Evolutionary conservation across 208 protist species (phyloP).

Genomic region (Acanthamoeba triangularis): DNA sequence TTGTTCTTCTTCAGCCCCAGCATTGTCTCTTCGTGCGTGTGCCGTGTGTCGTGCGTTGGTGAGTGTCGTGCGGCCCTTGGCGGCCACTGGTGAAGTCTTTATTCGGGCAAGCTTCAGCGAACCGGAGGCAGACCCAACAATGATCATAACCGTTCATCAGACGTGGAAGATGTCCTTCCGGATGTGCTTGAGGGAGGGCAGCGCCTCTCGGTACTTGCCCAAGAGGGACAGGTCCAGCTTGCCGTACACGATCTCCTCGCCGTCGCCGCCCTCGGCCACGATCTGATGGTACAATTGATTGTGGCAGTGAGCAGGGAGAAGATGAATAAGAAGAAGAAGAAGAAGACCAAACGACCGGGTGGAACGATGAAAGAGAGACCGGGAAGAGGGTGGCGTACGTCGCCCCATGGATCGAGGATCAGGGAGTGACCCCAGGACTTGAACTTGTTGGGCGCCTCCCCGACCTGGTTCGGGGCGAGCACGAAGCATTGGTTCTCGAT

Average conservation of each 20-base stretch:
- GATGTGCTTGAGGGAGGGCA: constrained; percentile 51
- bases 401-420: constrained; percentile 27
- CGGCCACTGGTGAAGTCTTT: too few relatives aligned
- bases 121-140: background rate
- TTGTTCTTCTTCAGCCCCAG: background rate
- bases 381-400: background rate
- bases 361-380: background rate
- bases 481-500: constrained; percentile 66
- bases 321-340: background rate
- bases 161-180: constrained; percentile 37
- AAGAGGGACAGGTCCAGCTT: constrained; percentile 33
- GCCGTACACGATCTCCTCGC: constrained; percentile 32
- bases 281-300: background rate
- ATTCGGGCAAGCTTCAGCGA: too few relatives aligned
- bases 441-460: constrained; percentile 32
- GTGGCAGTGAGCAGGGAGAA: background rate
- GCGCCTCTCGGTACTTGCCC: background rate
- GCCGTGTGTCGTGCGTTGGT: too few relatives aligned
- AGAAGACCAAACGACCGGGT: background rate
- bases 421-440: constrained; percentile 36
- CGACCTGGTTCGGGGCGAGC: background rate
- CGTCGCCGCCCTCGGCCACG: constrained; percentile 11
- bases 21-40: background rate
- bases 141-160: background rate
- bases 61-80: too few relatives aligned